Conservation (phyloP, 108 stramenopile genomes). For the Nannochloropsis gaditana region DNA sequence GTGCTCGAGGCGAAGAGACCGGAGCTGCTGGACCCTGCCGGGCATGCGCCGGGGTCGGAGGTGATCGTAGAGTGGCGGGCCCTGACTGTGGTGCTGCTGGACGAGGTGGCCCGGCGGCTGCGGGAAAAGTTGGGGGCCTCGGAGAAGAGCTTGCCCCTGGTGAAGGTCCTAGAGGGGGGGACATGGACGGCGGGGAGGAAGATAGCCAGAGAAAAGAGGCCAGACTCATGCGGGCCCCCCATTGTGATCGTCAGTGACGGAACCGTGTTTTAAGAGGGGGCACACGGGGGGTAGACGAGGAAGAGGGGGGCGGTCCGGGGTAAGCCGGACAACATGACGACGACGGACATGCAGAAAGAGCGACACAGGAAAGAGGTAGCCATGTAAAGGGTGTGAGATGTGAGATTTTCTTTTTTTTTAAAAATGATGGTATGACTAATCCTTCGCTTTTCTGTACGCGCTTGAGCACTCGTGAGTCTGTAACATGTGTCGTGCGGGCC, state of each 20-base stretch:
- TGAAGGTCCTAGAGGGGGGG: slow-evolving; percentile 48
- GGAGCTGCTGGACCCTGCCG: not conserved
- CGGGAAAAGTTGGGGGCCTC: slow-evolving; percentile 29
- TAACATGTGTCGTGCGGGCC: too few relatives aligned
- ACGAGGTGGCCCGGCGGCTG: slow-evolving; percentile 33
- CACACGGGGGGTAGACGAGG: not conserved
- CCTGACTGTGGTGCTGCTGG: slow-evolving; percentile 41
- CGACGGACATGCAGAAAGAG: not conserved
- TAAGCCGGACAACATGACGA: not conserved
- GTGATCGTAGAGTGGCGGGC: slow-evolving; percentile 50
- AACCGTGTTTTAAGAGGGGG: slow-evolving; percentile 31
- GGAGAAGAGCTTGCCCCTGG: slow-evolving; percentile 40
- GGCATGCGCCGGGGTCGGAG: not conserved
- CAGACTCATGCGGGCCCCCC: slow-evolving; percentile 33
- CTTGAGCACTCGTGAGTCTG: too few relatives aligned
- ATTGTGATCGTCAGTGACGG: slow-evolving; percentile 44
- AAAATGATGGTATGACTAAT: not conserved
- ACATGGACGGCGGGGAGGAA: slow-evolving; percentile 48
- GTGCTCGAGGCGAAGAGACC: slow-evolving; percentile 32
- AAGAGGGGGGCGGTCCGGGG: not conserved
- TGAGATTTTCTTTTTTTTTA: not conserved
- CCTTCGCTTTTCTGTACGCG: too few relatives aligned
- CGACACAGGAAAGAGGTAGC: not conserved
- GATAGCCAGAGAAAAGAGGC: slow-evolving; percentile 31
- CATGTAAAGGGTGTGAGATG: too few relatives aligned